Base-by-base conservation (phyloP, 768 basidiomycete genomes). In the Filobasidium floriforme region DNA sequence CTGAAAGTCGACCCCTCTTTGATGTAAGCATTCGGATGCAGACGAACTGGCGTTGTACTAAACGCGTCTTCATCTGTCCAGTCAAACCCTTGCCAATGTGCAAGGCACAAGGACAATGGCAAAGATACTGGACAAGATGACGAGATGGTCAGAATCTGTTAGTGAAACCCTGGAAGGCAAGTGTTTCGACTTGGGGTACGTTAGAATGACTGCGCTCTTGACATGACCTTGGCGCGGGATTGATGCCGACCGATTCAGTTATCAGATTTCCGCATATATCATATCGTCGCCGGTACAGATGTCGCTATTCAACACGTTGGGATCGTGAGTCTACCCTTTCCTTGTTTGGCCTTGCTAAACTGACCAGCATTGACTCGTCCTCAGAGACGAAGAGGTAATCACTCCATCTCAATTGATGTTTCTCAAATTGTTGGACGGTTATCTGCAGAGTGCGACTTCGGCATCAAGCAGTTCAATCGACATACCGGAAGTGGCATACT, bases 391-490 rank as follows among this genome's bases (percentile, higher is more conserved):
- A 55, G 90, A 92, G 79, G 82, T 86, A 14, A 84, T 92, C 46
- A 85, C 89, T 6, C 89, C 91, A 0, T 87, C 88, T 70, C 92
- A 94, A 76, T 90, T 87, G 4, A 88, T 85, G n/a, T 80, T 94
- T 12, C 84, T 96, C 66, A 93, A 92, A 77, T 81, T 94, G 18
- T 80, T 92, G 14, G 92, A 94, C 75, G 88, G 90, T 1, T 88
- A 89, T 73, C 80, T 92, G 62, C 88, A 2, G 64, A 60, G 19
- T 60, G 43, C 41, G 44, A 57, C 32, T 37, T 37, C 32, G 9
- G 9, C 9, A 9, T 37, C 32, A 37, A 37, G 32, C 32, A 37
- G 32, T 37, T 37, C 32, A 37, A 9, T 37, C 32, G 32, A 37
- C 3, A 37, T 37, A 37, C 32, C 32, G 32, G 32, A 37, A 37